These are phyloP conservation scores for Didymella keratinophila DNA, from an alignment of 2,329 filamentous ascomycete genomes.

Conservation along the genomic window DNA sequence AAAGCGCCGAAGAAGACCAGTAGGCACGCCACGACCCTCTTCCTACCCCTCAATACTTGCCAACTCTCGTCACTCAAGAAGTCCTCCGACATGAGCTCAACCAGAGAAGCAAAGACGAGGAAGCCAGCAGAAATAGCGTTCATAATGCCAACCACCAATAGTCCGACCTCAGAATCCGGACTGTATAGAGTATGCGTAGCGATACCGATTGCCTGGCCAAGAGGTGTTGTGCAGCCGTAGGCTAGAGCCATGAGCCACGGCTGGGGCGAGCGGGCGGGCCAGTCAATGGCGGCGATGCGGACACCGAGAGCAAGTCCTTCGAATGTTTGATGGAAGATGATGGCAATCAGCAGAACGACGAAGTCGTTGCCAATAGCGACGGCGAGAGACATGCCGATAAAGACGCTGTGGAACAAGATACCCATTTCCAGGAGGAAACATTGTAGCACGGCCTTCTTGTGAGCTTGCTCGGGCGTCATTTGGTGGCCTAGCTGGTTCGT, in stretches of 20 bases:
- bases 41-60: slow-evolving; percentile 68
- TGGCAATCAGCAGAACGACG: slow-evolving; percentile 64
- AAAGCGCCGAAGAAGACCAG: slow-evolving; percentile 70
- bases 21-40: slow-evolving; percentile 68
- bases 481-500: slow-evolving; percentile 24
- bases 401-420: slow-evolving; percentile 68
- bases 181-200: slow-evolving; percentile 81
- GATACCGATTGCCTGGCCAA: slow-evolving; percentile 84
- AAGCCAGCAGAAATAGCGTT: slow-evolving; percentile 85
- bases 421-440: slow-evolving; percentile 63
- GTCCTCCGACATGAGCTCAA: slow-evolving; percentile 85
- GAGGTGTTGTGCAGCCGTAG: slow-evolving; percentile 72
- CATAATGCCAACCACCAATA: slow-evolving; percentile 86
- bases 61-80: slow-evolving; percentile 81
- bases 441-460: slow-evolving; percentile 44
- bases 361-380: slow-evolving; percentile 64
- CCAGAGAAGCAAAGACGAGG: slow-evolving; percentile 80
- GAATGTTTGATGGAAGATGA: slow-evolving; percentile 78
- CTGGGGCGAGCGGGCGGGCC: slow-evolving; percentile 40
- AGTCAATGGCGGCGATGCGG: slow-evolving; percentile 79
- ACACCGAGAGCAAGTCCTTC: slow-evolving; percentile 86
- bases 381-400: slow-evolving; percentile 68
- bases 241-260: slow-evolving; percentile 78
- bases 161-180: slow-evolving; percentile 75
- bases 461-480: slow-evolving; percentile 34